Evolutionary conservation across 2,329 filamentous ascomycete species (phyloP), one percentile per base, ranked within the genome.

Genomic region (Aspergillus persii): DNA sequence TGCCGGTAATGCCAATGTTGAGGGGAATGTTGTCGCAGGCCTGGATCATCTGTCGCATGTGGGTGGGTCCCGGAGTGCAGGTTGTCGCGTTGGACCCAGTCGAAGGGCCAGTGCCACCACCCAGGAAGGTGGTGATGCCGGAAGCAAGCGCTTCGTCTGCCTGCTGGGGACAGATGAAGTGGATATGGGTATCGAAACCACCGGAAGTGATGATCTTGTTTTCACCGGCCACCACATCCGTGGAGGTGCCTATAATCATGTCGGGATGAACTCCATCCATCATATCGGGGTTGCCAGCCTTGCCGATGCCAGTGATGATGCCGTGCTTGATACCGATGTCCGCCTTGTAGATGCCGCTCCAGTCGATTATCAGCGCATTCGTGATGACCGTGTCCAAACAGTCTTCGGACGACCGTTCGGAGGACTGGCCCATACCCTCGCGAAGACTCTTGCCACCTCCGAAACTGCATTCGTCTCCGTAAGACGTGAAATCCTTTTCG

Each of bases 161-260:
- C 77, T 98, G 94, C 71, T 98, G 93, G 3, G 94, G 94, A 71
- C 93, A 97, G 73, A 98, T 97, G 70, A 94, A 91, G 75, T 98
- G 94, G 63, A 96, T 92, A 69, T 97, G 93, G 3, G 89, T 86
- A 75, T 98, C 94, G 63, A 96, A 86, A 1, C 90, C 94, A 65
- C 94, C 94, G 1, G 92, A 90, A 0, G 94, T 98, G 55, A 98
- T 79, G 63, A 98, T 97, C 78, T 91, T 91, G 67, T 90, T 87
- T 77, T 98, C 94, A 12, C 87, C 93, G 18, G 94, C 92, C 71
- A 98, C 87, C 26, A 97, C 91, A 79, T 98, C 94, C 0, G 94
- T 98, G 66, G 90, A 91, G 63, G 88, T 89, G 9, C 94, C 94
- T 8, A 97, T 86, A 1, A 96, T 80, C 87, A 98, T 86, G 57